Conservation (phyloP, 2,329 filamentous ascomycete genomes). For the Lasiodiplodia hormozganensis region DNA sequence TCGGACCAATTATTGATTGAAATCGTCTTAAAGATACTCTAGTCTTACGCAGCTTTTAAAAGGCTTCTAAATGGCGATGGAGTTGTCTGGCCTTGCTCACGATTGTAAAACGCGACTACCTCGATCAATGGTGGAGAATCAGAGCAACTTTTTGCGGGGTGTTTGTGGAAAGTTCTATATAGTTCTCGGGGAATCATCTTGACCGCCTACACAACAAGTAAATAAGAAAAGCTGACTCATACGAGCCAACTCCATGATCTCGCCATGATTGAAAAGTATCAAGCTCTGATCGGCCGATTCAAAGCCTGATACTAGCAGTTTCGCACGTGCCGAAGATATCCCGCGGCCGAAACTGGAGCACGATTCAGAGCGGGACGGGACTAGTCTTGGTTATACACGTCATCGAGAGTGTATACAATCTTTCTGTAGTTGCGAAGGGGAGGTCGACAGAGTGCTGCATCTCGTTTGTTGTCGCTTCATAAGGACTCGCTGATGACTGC, state of each 20-base stretch:
- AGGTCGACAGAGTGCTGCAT: background rate
- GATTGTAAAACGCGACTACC: too few relatives aligned
- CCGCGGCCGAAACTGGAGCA: slow-evolving; percentile 10
- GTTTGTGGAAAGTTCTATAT: too few relatives aligned
- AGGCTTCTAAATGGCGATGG: too few relatives aligned
- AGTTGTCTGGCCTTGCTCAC: too few relatives aligned
- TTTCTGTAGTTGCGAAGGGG: background rate
- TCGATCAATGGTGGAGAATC: too few relatives aligned
- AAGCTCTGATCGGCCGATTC: background rate
- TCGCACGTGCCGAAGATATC: background rate
- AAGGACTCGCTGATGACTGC: background rate
- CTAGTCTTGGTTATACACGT: too few relatives aligned
- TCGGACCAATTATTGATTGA: too few relatives aligned
- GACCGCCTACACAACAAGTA: too few relatives aligned
- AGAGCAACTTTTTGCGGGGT: too few relatives aligned
- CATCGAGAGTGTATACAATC: background rate
- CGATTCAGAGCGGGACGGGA: background rate
- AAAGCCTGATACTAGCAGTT: background rate
- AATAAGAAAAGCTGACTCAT: background rate
- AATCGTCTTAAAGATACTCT: too few relatives aligned
- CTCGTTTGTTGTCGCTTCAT: background rate
- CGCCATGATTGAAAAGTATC: background rate
- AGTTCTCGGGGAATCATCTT: background rate
- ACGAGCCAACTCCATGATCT: background rate
- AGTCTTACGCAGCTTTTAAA: too few relatives aligned